A percentile compares a stretch with the other conserved stretches of the same genome.
phyloP scores from a whole-genome alignment of 2,329 filamentous ascomycete genomes.

The Ceratocystis smalleyi region DNA sequence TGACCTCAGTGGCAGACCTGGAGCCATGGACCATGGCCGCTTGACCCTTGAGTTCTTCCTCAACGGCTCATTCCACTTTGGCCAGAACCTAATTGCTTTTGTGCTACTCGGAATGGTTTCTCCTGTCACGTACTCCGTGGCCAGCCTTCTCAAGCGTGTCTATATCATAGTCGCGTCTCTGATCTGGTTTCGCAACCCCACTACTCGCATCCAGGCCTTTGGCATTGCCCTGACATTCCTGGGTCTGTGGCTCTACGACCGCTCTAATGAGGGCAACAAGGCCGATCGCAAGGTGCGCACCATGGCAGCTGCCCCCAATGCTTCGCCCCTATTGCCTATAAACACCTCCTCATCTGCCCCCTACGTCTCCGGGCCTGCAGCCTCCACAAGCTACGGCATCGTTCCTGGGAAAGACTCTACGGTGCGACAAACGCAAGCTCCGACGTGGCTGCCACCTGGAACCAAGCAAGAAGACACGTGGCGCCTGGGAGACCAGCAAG shows the following conservation, averaged over 20 bases:
- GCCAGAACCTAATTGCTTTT: constrained; percentile 90
- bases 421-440: constrained; percentile 1
- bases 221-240: constrained; percentile 83
- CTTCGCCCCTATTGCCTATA: constrained; percentile 49
- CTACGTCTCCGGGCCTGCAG: not conserved
- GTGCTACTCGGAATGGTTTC: constrained; percentile 82
- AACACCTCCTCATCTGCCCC: not conserved
- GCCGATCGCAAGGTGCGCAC: constrained; percentile 68
- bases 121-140: constrained; percentile 92
- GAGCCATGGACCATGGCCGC: constrained; percentile 62
- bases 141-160: constrained; percentile 88
- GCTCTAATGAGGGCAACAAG: constrained; percentile 74
- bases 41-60: constrained; percentile 77
- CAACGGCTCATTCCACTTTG: constrained; percentile 94
- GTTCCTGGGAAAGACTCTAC: not conserved
- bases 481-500: constrained; percentile 29
- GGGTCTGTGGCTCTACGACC: constrained; percentile 88
- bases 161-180: constrained; percentile 93
- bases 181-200: constrained; percentile 86
- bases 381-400: constrained; percentile 9
- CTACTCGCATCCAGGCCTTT: constrained; percentile 64
- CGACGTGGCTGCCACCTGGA: constrained; percentile 57
- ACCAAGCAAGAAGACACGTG: constrained; percentile 81
- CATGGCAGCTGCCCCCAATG: constrained; percentile 30
- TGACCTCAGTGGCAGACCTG: constrained; percentile 39